Evolutionary conservation across 116 monocot species (phyloP).

Genomic region (Dioscorea cayenensis): DNA sequence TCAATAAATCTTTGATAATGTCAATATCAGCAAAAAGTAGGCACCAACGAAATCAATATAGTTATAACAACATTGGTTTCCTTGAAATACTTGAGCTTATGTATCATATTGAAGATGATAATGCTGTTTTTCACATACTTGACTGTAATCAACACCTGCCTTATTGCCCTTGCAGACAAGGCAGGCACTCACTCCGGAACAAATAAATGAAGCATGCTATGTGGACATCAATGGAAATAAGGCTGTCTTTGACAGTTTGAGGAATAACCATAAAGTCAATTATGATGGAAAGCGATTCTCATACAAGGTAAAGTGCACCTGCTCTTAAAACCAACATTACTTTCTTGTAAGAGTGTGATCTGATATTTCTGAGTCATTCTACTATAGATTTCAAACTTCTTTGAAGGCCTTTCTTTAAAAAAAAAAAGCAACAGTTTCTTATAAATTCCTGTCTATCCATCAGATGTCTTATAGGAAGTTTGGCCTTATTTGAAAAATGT

Average conservation of each 20-base stretch:
- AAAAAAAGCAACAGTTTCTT: too few relatives aligned
- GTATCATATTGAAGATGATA: neutral
- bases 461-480: too few relatives aligned
- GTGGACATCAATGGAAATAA: constrained; percentile 73
- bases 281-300: constrained; percentile 82
- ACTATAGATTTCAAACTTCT: too few relatives aligned
- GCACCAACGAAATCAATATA: too few relatives aligned
- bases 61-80: too few relatives aligned
- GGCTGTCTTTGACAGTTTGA: constrained; percentile 75
- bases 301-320: constrained; percentile 55
- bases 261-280: constrained; percentile 75
- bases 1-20: too few relatives aligned
- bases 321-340: neutral
- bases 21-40: too few relatives aligned
- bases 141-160: neutral
- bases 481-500: too few relatives aligned
- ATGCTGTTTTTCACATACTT: neutral
- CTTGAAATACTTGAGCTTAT: neutral
- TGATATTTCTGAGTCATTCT: too few relatives aligned
- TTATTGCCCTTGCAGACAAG: constrained; percentile 59
- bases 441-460: too few relatives aligned
- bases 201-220: constrained; percentile 82
- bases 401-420: too few relatives aligned
- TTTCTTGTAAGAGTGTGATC: constrained; percentile 16
- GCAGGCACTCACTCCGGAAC: constrained; percentile 61